Conservation (phyloP, 345 rosid species). For the Eucalyptus albens region DNA sequence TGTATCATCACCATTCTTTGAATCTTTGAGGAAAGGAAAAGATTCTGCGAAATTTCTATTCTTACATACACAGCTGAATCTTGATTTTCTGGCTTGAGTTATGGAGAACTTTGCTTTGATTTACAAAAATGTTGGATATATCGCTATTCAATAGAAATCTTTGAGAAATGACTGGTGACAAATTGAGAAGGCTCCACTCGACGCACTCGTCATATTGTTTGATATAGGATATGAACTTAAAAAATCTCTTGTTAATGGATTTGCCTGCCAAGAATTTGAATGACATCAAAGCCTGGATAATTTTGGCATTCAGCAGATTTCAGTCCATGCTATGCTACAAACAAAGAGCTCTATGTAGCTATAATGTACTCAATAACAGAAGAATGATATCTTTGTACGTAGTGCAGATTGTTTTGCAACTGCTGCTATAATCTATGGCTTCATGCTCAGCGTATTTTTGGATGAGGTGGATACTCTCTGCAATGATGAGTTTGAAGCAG, state of each 20-base stretch:
- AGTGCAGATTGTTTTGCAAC: background rate
- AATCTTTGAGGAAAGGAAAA: background rate
- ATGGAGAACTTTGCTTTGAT: background rate
- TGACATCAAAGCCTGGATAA: background rate
- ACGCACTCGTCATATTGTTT: background rate
- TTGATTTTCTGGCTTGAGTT: background rate
- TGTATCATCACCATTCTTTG: too few species aligned
- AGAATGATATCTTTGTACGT: background rate
- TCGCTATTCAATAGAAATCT: background rate
- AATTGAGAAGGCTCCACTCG: too few species aligned
- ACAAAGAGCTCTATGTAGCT: too few species aligned
- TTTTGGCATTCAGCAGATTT: background rate
- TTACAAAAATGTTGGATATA: background rate
- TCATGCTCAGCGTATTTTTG: constrained; percentile 52
- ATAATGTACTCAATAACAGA: too few species aligned
- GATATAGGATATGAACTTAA: background rate
- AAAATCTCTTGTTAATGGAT: background rate
- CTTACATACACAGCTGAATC: background rate
- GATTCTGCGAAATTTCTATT: background rate
- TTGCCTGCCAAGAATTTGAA: background rate
- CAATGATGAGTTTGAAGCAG: constrained; percentile 67
- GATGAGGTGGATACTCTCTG: constrained; percentile 89
- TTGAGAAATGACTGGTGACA: background rate
- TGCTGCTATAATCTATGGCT: background rate
- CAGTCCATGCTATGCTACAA: too few species aligned